Evolutionary conservation across 225 moss, liverwort and hornwort genomes (phyloP).

Genomic region (Sphagnum contortum): DNA sequence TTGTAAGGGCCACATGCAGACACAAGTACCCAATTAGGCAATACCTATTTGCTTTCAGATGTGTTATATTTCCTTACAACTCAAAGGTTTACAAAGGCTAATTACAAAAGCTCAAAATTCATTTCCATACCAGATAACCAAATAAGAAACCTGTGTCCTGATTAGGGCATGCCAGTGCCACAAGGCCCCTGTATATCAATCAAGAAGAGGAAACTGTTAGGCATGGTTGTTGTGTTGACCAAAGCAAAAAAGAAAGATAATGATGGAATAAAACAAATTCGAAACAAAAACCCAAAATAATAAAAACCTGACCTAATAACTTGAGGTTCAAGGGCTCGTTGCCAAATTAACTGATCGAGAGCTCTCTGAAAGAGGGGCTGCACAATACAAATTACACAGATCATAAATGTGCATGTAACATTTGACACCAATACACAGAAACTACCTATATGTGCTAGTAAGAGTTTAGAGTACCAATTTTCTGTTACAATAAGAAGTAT

Average conservation of each 20-base stretch:
- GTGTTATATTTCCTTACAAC: no score
- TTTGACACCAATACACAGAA: background rate
- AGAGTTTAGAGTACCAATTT: no score
- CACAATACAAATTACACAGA: constrained; percentile 5
- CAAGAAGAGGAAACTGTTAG: no score
- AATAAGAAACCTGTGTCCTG: constrained; percentile 80
- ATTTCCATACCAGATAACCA: constrained; percentile 67
- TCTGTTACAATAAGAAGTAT: no score
- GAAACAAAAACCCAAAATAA: background rate
- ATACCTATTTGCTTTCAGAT: no score
- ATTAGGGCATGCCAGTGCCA: constrained; percentile 88
- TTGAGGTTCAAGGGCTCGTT: constrained; percentile 71
- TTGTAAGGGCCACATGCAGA: no score
- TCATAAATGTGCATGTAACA: no score
- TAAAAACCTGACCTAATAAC: constrained; percentile 62
- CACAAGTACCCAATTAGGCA: no score
- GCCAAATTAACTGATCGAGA: constrained; percentile 79
- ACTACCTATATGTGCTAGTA: background rate
- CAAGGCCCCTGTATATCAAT: constrained; percentile 46
- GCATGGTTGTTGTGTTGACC: no score
- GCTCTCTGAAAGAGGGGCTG: constrained; percentile 71
- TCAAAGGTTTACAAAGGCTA: no score
- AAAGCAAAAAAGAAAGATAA: background rate
- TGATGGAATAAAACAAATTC: background rate
- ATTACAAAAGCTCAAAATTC: no score